Evolutionary conservation across 2,329 filamentous ascomycete species (phyloP), one percentile per base, ranked within the genome.

Genomic region (Capronia coronata): DNA sequence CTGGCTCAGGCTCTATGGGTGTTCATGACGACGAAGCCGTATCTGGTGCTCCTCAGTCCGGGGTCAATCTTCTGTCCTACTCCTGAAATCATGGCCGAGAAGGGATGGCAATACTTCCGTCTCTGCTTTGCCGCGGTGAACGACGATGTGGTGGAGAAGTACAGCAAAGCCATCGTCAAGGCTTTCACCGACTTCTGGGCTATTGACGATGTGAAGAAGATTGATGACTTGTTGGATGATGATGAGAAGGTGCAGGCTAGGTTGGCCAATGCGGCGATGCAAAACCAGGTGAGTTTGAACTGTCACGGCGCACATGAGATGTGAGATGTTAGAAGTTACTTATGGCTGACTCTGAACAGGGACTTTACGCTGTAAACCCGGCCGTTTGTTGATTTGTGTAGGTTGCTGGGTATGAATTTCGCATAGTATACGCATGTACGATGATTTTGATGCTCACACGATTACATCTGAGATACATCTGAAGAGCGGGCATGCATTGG

Each of bases 91-190:
- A 63, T 66, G 13, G 68, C 72, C 3, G 68, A 73, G 49, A 71
- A 78, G 35, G 84, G 80, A 2, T 90, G 84, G 80, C 77, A 77
- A 58, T 91, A 83, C 64, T 82, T 82, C 65, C 74, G 90, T 11
- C 63, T 96, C 29, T 94, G 87, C 68, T 96, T 95, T 68, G 88
- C 87, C 1, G 87, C 89, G 1, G 84, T 89, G 67, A 74, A 78
- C n/a, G 83, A 84, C 47, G 81, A 84, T 32, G 78, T 84, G 34
- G 71, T 95, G 3, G 76, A 75, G 19, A 67, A 68, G 3, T 79
- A 82, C 55, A 81, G 79, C 5, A 69, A 77, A 62, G 69, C 83
- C 21, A 82, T 94, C 61, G 80, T 78, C 0, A 75, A 80, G 27
- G 88, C 83, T 0, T 76, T 87, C 16, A 76, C 80, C 51, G 76